Percentiles rank a stretch among this genome's conserved stretches.
These are phyloP conservation scores for Kluyveromyces siamensis DNA, from an alignment of 805 yeast genomes.

Conservation along the genomic window DNA sequence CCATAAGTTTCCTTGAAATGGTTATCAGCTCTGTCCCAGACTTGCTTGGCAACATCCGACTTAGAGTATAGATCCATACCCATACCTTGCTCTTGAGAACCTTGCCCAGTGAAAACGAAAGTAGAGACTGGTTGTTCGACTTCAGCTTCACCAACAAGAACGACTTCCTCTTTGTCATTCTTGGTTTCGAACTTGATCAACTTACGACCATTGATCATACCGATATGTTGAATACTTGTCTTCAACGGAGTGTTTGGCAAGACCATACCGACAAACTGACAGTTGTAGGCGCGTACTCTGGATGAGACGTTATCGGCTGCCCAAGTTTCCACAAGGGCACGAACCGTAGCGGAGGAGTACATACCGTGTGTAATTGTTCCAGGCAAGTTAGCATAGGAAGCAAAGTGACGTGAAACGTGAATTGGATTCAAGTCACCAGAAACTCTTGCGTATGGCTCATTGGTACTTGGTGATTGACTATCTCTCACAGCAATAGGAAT, in stretches of 20 bases:
- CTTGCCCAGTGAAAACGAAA: conserved; percentile 98
- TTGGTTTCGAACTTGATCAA: conserved; percentile 84
- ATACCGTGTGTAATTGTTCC: conserved; percentile 99
- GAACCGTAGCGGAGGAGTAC: conserved; percentile 94
- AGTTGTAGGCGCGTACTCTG: conserved; percentile 89
- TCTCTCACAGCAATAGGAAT: conserved; percentile 67
- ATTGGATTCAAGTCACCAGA: conserved; percentile 99
- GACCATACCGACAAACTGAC: conserved; percentile 93
- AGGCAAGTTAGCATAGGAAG: conserved; percentile 85
- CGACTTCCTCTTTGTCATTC: conserved; percentile 74
- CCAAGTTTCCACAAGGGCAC: conserved; percentile 94
- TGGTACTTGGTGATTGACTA: conserved; percentile 82
- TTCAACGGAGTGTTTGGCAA: conserved; percentile 87
- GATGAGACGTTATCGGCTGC: conserved; percentile 96
- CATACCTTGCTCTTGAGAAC: conserved; percentile 99
- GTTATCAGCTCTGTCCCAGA: conserved; percentile 95
- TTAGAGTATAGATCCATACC: conserved; percentile 96
- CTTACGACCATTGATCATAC: conserved; percentile 99
- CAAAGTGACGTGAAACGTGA: conserved; percentile 92
- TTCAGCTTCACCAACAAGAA: conserved; percentile 92
- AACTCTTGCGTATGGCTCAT: conserved; percentile 93
- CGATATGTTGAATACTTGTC: conserved; percentile 87
- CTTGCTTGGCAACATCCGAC: conserved; percentile 85
- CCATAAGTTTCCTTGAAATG: conserved; percentile 94
- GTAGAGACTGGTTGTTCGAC: conserved; percentile 97